phyloP scores from a whole-genome alignment of 805 yeast genomes.

The Ogataea salicorniae region DNA sequence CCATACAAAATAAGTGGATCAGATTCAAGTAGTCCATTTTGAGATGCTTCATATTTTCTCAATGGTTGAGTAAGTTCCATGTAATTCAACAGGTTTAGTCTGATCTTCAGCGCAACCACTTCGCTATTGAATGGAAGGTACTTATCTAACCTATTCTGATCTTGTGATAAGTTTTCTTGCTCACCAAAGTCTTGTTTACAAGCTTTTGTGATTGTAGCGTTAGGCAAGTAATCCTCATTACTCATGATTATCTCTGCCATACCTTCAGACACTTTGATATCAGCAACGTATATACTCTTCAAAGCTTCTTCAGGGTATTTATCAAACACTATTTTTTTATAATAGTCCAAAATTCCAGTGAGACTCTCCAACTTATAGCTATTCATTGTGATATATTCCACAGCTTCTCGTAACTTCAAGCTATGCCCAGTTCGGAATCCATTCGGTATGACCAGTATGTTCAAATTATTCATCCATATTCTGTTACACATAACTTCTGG shows the following conservation, averaged over 20 bases:
- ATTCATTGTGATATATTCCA: conserved; percentile 35
- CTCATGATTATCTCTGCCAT: conserved; percentile 9
- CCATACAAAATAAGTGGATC: too few relatives aligned
- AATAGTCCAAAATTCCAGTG: conserved; percentile 12
- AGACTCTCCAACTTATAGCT: conserved; percentile 28
- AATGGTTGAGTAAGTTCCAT: neutral
- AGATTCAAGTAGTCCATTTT: too few relatives aligned
- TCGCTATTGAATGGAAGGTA: too few relatives aligned
- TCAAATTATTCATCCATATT: conserved; percentile 45
- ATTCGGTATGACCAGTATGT: conserved; percentile 36
- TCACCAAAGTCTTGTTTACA: too few relatives aligned
- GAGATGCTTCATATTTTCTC: too few relatives aligned
- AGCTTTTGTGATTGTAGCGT: conserved; percentile 7
- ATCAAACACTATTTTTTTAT: conserved; percentile 18
- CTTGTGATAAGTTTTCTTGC: too few relatives aligned
- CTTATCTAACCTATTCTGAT: too few relatives aligned
- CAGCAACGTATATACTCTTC: conserved; percentile 19
- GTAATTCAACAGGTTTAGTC: neutral
- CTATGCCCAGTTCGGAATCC: conserved; percentile 31
- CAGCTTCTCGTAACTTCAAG: conserved; percentile 34
- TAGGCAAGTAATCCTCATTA: conserved; percentile 9
- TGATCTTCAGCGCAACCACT: neutral
- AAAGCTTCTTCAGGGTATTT: conserved; percentile 29
- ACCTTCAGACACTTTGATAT: conserved; percentile 12
- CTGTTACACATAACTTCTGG: conserved; percentile 46